Evolutionary conservation across 495 filamentous ascomycete species (phyloP), one percentile per base, ranked within the genome.

Genomic region (Apodospora peruviana): DNA sequence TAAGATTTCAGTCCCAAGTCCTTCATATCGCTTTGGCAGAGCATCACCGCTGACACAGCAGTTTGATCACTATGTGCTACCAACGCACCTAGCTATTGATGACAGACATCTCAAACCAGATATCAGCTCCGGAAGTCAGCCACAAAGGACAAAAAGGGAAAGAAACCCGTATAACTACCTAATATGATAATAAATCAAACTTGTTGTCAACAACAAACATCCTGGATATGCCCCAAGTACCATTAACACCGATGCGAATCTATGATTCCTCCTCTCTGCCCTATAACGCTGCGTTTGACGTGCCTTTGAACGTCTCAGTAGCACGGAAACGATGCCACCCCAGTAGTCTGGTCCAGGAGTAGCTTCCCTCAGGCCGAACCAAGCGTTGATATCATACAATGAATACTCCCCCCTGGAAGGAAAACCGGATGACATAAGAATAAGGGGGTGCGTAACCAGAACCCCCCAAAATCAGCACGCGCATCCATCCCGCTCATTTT

Each of bases 401-500:
- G 25, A 14, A 48, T 24, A 52, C 35, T 25, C 44, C 36, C 4
- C 43, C 38, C 20, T 43, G n/a, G 43, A 50, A 50, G 20, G 7
- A 20, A 34, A 49, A 49, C 5, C 36, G 36, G 36, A 38, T 5
- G 21, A 50, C 27, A 50, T 25, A 52, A 20, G 25, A 20, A 29
- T 16, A 2, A 44, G 22, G 27, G 11, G 14, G 17, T 29, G 3
- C 37, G 1, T 18, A 43, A 19, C 10, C 10, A 22, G 20, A 16
- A 24, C 22, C 12, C 20, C 9, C 29, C 46, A 36, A 40, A 24
- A 35, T 51, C 45, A 98, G 73, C 93, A 98, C 56, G 90, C 81
- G 69, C 93, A 99, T 39, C 93, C 90, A 61, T 93, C 87, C 49
- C 84, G 81, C 47, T 95, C 89, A 62, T 86, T 87, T 70, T 94